These are phyloP conservation scores for Onygenales sp. DNA, from an alignment of 2,329 filamentous ascomycete genomes.

Conservation along the genomic window DNA sequence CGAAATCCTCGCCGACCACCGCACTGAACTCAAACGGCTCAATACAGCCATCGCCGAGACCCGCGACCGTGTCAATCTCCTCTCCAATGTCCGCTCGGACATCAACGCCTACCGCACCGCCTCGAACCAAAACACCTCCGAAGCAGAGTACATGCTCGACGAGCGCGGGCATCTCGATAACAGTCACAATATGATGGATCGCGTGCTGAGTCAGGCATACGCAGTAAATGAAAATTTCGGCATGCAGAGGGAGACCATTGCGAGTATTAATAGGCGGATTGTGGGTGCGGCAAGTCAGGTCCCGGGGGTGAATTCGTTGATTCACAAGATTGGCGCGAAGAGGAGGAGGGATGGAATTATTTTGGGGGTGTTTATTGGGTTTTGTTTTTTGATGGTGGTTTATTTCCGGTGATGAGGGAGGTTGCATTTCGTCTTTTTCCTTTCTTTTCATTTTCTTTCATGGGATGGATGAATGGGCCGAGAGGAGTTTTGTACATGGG, in stretches of 20 bases:
- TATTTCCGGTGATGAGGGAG: slow-evolving; percentile 55
- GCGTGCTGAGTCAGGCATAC: slow-evolving; percentile 88
- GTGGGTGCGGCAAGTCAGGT: slow-evolving; percentile 82
- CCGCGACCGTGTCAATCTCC: slow-evolving; percentile 78
- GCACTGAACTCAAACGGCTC: slow-evolving; percentile 68
- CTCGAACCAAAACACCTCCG: slow-evolving; percentile 55
- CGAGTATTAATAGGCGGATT: slow-evolving; percentile 84
- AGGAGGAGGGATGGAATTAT: slow-evolving; percentile 94
- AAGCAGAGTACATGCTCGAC: slow-evolving; percentile 95
- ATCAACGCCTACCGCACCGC: slow-evolving; percentile 79
- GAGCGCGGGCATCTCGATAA: slow-evolving; percentile 80
- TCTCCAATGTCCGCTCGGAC: slow-evolving; percentile 82
- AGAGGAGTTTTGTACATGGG: neutral
- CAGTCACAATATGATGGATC: slow-evolving; percentile 81
- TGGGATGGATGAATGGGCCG: neutral
- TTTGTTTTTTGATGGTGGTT: slow-evolving; percentile 81
- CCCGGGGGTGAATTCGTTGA: slow-evolving; percentile 84
- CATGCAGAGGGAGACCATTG: slow-evolving; percentile 75
- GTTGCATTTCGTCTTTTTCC: neutral
- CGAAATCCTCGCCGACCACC: slow-evolving; percentile 81
- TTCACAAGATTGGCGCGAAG: slow-evolving; percentile 85
- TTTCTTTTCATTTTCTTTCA: neutral
- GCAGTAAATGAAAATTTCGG: slow-evolving; percentile 89
- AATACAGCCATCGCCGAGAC: slow-evolving; percentile 64
- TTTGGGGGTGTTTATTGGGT: slow-evolving; percentile 78